These are phyloP conservation scores for Oligophagozyma castellii DNA, from an alignment of 1,139 yeast species.

Conservation along the genomic window DNA sequence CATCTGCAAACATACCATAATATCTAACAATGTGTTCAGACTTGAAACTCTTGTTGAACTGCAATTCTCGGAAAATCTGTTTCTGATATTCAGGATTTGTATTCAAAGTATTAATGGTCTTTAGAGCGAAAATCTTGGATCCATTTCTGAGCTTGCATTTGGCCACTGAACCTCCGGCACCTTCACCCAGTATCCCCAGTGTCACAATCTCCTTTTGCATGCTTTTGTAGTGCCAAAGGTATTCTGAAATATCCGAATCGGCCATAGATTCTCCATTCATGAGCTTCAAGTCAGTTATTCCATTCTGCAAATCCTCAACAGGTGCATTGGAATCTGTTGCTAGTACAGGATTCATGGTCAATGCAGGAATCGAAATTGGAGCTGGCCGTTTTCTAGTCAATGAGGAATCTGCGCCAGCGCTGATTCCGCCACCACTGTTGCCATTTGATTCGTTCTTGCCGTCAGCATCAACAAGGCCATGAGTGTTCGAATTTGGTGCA, in stretches of 20 bases:
- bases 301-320: no score
- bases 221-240: conserved; percentile 63
- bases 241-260: no score
- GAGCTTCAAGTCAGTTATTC: no score
- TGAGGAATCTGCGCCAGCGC: no score
- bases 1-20: conserved; percentile 81
- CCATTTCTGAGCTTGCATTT: conserved; percentile 51
- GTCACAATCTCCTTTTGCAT: conserved; percentile 45
- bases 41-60: conserved; percentile 69
- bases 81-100: conserved; percentile 70
- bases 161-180: conserved; percentile 84
- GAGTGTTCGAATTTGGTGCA: conserved; percentile 5
- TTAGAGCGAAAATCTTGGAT: conserved; percentile 64
- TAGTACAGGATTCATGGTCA: no score
- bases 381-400: no score
- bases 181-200: conserved; percentile 72
- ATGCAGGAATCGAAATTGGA: no score
- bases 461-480: no score
- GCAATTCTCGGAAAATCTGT: conserved; percentile 80
- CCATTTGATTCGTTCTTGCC: no score
- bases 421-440: no score
- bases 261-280: no score
- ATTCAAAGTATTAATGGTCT: conserved; percentile 53
- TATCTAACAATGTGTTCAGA: conserved; percentile 81
- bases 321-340: no score